Conservation (phyloP, 2,329 filamentous ascomycete genomes). For the Penicillium sp. region DNA sequence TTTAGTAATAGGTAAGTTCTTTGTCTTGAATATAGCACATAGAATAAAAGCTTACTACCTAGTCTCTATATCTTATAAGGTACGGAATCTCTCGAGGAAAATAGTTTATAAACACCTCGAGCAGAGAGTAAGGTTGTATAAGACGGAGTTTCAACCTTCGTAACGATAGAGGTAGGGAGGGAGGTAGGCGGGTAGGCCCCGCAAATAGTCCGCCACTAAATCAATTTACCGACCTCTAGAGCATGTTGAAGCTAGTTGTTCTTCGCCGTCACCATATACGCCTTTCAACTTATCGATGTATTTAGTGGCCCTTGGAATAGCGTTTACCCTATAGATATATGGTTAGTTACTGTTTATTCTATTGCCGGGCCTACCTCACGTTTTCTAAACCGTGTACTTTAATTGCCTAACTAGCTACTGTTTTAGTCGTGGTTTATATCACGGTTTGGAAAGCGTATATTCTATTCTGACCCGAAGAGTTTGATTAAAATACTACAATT, state of each 20-base stretch:
- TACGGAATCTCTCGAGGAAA: constrained; percentile 6
- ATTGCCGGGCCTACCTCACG: too few species aligned
- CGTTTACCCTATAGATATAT: too few species aligned
- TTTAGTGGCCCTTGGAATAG: too few species aligned
- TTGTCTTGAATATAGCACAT: background rate
- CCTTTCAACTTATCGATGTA: too few species aligned
- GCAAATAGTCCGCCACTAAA: background rate
- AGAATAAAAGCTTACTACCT: constrained; percentile 7
- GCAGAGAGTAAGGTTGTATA: constrained; percentile 5
- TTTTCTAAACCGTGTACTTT: too few species aligned
- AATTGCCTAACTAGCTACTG: too few species aligned
- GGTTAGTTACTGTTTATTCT: too few species aligned
- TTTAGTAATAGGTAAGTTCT: constrained; percentile 6
- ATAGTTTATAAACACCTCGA: constrained; percentile 10
- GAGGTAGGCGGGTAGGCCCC: background rate
- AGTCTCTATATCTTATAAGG: constrained; percentile 7
- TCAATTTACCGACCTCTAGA: constrained; percentile 2
- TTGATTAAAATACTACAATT: background rate
- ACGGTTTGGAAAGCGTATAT: too few species aligned
- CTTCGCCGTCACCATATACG: too few species aligned
- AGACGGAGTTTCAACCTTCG: constrained; percentile 7
- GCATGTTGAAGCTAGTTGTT: too few species aligned
- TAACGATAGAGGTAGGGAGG: background rate
- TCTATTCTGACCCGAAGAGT: too few species aligned
- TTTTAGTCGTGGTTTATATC: too few species aligned